Evolutionary conservation across 1,284 basidiomycete genomes (phyloP), one percentile per base, ranked within the genome.

Genomic region (Puccinia horiana): DNA sequence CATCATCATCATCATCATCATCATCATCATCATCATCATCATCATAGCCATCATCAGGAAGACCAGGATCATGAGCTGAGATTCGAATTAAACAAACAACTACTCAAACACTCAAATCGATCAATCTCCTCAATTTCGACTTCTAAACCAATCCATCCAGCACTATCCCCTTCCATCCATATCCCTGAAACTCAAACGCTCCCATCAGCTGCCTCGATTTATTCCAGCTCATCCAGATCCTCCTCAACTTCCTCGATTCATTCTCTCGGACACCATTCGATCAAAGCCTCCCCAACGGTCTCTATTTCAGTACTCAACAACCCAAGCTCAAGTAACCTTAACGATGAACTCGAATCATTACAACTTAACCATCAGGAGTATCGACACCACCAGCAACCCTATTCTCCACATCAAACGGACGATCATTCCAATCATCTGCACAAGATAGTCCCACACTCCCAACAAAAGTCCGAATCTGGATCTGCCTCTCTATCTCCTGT

Each of bases 231-330:
- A 69, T 70, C 76, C 8, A 70, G 29, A 49, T 69, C 65, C 29
- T 79, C 73, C n/a, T 73, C 70, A 52, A 37, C 70, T 49, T 54
- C 70, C 20, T 75, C 73, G 2, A 56, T 67, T 35, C 61, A 29
- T 26, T 69, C 61, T 40, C 76, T 61, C 47, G 35, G 37, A 35
- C 63, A 69, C 69, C 61, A 78, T 78, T 61, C 63, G 11, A 67
- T 70, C 42, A 79, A 79, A 58, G 76, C 76, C 42, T 79, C 76
- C 49, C 49, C 76, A 18, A 79, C 76, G 8, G 76, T 79, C 35
- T 79, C 76, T 6, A 70, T 79, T 20, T 79, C 76, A 18, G 44
- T 67, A 37, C 49, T 44, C 35, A 47, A 56, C 4, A 35, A 54
- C 52, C 49, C 70, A 18, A 73, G 6, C 70, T 40, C 70, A 0